Evolutionary conservation across 2,329 filamentous ascomycete genomes (phyloP).

Genomic region (Epichloe hybrida): DNA sequence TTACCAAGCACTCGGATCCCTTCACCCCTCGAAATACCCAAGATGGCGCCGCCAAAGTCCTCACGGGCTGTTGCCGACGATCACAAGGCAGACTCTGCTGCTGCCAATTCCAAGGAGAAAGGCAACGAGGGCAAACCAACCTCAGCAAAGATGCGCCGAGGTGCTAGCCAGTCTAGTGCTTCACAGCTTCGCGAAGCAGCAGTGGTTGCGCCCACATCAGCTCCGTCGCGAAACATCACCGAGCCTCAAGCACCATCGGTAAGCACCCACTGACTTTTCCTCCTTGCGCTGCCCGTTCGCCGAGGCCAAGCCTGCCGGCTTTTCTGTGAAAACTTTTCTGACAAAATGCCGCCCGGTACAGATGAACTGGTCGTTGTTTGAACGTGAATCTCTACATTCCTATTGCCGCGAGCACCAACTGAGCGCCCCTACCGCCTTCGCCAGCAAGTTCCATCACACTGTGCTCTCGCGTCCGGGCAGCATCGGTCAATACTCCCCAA

Average conservation of each 20-base stretch:
- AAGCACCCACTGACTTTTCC: conserved; percentile 10
- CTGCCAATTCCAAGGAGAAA: conserved; percentile 29
- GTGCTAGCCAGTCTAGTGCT: conserved; percentile 37
- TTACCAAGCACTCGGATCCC: neutral
- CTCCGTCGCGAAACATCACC: conserved; percentile 15
- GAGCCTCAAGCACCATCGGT: conserved; percentile 22
- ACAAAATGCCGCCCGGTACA: conserved; percentile 14
- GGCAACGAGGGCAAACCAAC: conserved; percentile 24
- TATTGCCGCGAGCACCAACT: conserved; percentile 66
- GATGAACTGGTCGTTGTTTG: conserved; percentile 56
- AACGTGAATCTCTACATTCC: conserved; percentile 53
- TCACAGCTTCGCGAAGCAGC: conserved; percentile 19
- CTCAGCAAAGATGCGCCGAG: conserved; percentile 42
- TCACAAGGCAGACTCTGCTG: conserved; percentile 26
- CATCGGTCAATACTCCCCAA: conserved; percentile 61
- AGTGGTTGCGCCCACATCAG: conserved; percentile 24
- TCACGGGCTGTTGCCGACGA: conserved; percentile 32
- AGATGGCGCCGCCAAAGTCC: conserved; percentile 33
- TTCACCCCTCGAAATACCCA: neutral
- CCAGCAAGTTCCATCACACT: conserved; percentile 46
- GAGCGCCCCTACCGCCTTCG: conserved; percentile 57
- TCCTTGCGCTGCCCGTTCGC: neutral
- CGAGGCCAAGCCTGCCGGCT: neutral
- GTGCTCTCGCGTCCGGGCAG: conserved; percentile 46
- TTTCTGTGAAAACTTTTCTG: conserved; percentile 1